Conservation (phyloP, 768 basidiomycete genomes). For the Leccinum pellstonianum region DNA sequence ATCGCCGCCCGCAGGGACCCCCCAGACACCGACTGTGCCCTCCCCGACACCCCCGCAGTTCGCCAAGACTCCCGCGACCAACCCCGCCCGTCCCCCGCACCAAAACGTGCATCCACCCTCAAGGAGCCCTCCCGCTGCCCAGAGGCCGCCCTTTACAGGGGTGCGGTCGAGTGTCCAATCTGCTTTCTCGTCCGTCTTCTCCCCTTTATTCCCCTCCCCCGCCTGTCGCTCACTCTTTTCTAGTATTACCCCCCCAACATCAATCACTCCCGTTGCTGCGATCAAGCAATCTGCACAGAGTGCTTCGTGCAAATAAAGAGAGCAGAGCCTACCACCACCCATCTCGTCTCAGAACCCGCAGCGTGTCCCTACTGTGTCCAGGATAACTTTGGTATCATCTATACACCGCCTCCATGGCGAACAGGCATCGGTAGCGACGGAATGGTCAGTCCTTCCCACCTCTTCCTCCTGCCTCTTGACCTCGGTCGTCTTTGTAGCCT, state of each 20-base stretch:
- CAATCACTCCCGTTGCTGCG: conserved; percentile 96
- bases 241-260: conserved; percentile 98
- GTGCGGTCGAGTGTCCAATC: conserved; percentile 93
- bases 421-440: conserved; percentile 75
- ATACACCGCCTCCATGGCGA: conserved; percentile 79
- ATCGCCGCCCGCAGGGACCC: conserved; percentile 75
- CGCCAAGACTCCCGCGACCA: conserved; percentile 34
- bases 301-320: conserved; percentile 99
- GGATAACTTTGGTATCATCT: conserved; percentile 93
- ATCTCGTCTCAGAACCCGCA: conserved; percentile 94
- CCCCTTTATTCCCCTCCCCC: conserved; percentile 12
- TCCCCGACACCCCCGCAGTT: conserved; percentile 34
- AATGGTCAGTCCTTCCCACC: conserved; percentile 44
- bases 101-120: conserved; percentile 52
- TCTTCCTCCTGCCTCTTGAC: not conserved
- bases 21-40: conserved; percentile 49
- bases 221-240: conserved; percentile 23
- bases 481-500: conserved; percentile 26
- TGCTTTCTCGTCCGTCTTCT: conserved; percentile 83
- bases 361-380: conserved; percentile 98
- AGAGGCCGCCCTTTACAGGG: conserved; percentile 80
- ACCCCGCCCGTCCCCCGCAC: conserved; percentile 30
- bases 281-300: conserved; percentile 98
- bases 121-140: conserved; percentile 66
- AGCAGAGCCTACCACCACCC: conserved; percentile 89